phyloP scores from a whole-genome alignment of 1,284 basidiomycete species.

The Trametes pubescens region DNA sequence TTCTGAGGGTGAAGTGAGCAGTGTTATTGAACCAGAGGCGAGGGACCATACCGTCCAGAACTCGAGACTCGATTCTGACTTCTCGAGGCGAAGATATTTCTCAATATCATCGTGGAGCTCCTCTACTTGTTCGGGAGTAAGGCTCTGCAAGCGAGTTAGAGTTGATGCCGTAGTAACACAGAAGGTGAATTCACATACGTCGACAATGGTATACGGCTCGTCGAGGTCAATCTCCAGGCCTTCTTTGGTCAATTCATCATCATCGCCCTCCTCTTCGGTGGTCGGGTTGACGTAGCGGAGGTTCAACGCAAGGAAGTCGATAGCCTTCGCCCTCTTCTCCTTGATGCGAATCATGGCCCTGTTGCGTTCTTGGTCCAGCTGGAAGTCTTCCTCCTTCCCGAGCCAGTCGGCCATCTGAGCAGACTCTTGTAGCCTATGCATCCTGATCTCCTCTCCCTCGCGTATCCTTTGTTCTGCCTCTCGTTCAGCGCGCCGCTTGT shows the following conservation, averaged over 20 bases:
- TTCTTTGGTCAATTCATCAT: constrained; percentile 72
- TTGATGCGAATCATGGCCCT: constrained; percentile 94
- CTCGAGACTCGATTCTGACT: constrained; percentile 86
- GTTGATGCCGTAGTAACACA: background rate
- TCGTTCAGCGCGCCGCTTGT: constrained; percentile 88
- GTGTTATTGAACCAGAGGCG: constrained; percentile 9
- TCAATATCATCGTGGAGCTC: constrained; percentile 96
- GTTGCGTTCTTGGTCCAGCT: constrained; percentile 92
- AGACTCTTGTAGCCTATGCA: constrained; percentile 91
- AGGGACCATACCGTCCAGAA: constrained; percentile 89
- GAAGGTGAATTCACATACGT: constrained; percentile 60
- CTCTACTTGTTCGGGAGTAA: constrained; percentile 88
- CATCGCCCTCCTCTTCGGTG: constrained; percentile 73
- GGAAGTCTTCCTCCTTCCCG: constrained; percentile 96
- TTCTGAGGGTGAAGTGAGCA: constrained; percentile 58
- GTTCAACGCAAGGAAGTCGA: constrained; percentile 94
- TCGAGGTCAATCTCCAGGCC: constrained; percentile 98
- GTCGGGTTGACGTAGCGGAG: constrained; percentile 85
- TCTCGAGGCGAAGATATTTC: constrained; percentile 89
- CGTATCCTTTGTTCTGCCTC: constrained; percentile 89
- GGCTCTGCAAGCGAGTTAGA: constrained; percentile 64
- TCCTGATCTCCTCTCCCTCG: constrained; percentile 92
- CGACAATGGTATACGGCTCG: constrained; percentile 97
- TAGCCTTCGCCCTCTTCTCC: constrained; percentile 95
- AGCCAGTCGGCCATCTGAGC: constrained; percentile 99